Evolutionary conservation across 768 basidiomycete genomes (phyloP), one percentile per base, ranked within the genome.

Genomic region (Daedaleopsis sinensis): DNA sequence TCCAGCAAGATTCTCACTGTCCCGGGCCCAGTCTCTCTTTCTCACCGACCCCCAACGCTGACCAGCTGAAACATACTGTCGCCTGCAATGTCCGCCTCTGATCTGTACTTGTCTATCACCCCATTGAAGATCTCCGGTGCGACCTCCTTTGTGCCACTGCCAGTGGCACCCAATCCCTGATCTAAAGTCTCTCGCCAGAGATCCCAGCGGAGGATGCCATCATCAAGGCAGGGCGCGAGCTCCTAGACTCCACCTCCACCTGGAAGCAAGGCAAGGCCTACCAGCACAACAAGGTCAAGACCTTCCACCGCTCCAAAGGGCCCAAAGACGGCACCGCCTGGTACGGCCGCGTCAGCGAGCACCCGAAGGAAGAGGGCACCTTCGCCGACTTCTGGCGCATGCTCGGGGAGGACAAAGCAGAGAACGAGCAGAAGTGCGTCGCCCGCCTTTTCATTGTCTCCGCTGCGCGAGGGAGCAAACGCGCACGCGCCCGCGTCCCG

Each of bases 361-460:
- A 93, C 72, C 71, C 80, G 13, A 68, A 79, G 6, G 77, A 84
- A n/a, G 88, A 92, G 56, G 85, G 81, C 10, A 85, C 86, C 1
- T 92, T 93, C 70, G 87, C 90, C 64, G 82, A 85, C 65, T 76
- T 92, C 66, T 92, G 91, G 91, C 78, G 77, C 42, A 87, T 84
- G 66, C 72, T 92, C 15, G 88, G 86, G 0, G 74, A 74, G 56
- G 79, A 90, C 74, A 91, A 91, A 68, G 82, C 87, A 18, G 72
- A 79, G 47, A 84, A 91, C 57, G 91, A 93, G 76, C 82, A 80
- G 70, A 79, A 89, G 90, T 91, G 60, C 47, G 84, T 66, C 13
- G 18, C 4, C 38, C 4, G 36, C 16, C 11, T 13, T 42, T 18
- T 13, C 18, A 11, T 23, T 12, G 27, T 16, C 15, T n/a, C 7